A percentile compares a stretch with the other conserved stretches of the same genome.
Evolutionary conservation across 331 rosid species (phyloP).

Genomic region (Quercus phellos): DNA sequence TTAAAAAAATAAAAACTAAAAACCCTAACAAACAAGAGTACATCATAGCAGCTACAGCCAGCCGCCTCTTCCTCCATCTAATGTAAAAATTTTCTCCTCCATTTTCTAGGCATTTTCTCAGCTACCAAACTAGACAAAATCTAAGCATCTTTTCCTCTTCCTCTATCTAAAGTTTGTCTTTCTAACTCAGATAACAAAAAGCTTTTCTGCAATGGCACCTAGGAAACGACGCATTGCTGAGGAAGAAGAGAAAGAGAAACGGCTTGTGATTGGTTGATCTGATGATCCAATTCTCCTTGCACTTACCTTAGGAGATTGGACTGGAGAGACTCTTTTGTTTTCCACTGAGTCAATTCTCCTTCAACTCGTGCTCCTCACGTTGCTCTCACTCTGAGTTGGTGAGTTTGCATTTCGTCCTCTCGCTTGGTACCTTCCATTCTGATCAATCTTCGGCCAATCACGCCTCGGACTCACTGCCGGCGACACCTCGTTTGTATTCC

Average conservation of each 20-base stretch:
- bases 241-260: not conserved
- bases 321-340: conserved; percentile 63
- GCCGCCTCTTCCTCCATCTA: too few species aligned
- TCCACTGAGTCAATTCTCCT: conserved; percentile 44
- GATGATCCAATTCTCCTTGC: conserved; percentile 35
- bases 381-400: conserved; percentile 29
- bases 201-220: too few species aligned
- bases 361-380: conserved; percentile 45
- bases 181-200: too few species aligned
- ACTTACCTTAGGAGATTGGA: conserved; percentile 53
- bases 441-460: conserved; percentile 32
- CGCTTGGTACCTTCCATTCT: conserved; percentile 30
- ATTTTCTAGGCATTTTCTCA: too few species aligned
- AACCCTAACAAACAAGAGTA: too few species aligned
- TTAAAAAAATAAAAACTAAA: too few species aligned
- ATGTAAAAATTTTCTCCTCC: too few species aligned
- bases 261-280: conserved; percentile 33
- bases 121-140: too few species aligned
- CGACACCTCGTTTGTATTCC: conserved; percentile 21
- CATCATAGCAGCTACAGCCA: too few species aligned
- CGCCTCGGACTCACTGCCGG: conserved; percentile 38
- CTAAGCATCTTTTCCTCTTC: too few species aligned
- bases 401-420: conserved; percentile 36
- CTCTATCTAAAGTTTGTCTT: too few species aligned
- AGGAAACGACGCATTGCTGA: too few species aligned